These are phyloP conservation scores for Pouteria glomerata DNA, from an alignment of 148 eudicot species.

Conservation along the genomic window DNA sequence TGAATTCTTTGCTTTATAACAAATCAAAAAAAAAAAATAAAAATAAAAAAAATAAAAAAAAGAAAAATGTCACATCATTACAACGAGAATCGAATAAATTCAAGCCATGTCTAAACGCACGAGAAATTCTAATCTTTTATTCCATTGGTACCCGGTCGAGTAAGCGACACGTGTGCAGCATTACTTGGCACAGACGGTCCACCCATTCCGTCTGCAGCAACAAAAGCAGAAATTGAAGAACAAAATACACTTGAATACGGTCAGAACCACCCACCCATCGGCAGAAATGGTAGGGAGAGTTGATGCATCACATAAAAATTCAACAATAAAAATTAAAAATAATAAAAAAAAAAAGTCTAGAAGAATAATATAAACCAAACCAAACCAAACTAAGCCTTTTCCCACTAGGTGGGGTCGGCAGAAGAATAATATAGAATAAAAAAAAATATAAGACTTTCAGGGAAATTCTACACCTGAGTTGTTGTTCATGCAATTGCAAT, in stretches of 20 bases:
- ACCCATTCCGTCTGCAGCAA: neutral
- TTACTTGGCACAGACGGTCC: too few relatives aligned
- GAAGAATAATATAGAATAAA: too few relatives aligned
- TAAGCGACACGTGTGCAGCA: conserved; percentile 2
- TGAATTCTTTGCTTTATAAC: neutral
- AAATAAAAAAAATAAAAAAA: too few relatives aligned
- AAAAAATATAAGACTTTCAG: too few relatives aligned
- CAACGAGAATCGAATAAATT: conserved; percentile 14
- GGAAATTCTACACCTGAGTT: too few relatives aligned
- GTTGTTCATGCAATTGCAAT: too few relatives aligned
- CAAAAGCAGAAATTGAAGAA: neutral
- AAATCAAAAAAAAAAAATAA: neutral
- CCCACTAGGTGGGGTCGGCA: too few relatives aligned
- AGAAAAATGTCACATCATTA: neutral
- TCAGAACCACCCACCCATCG: conserved; percentile 16
- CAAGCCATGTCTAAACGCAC: conserved; percentile 12
- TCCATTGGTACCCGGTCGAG: neutral
- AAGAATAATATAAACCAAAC: too few relatives aligned
- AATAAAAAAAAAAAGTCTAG: too few relatives aligned
- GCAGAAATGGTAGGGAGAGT: conserved; percentile 14
- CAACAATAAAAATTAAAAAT: neutral
- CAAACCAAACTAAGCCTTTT: too few relatives aligned
- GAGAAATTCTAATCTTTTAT: neutral
- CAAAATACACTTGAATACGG: neutral
- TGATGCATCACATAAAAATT: neutral